Conservation (phyloP, 306 rosid genomes). For the Heteromeles arbutifolia region DNA sequence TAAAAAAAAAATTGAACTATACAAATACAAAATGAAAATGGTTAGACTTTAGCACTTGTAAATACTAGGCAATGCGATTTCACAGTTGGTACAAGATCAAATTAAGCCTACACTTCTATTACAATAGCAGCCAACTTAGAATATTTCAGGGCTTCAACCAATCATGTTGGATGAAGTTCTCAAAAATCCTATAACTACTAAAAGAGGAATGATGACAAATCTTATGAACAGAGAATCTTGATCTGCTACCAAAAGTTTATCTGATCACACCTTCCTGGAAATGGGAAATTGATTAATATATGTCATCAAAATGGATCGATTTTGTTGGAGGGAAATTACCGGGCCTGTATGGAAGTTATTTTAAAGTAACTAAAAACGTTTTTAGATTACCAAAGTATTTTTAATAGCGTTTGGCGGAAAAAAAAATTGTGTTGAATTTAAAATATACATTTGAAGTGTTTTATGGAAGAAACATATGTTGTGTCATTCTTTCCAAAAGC, state of each 20-base stretch:
- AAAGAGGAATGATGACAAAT: not conserved
- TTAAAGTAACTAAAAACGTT: too few relatives aligned
- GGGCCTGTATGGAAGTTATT: not conserved
- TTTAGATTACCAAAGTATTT: too few relatives aligned
- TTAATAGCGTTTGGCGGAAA: too few relatives aligned
- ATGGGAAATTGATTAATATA: not conserved
- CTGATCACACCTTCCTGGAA: not conserved
- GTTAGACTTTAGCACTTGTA: too few relatives aligned
- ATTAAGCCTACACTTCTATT: too few relatives aligned
- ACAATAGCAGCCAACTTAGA: conserved; percentile 1
- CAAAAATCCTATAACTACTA: not conserved
- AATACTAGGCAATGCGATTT: too few relatives aligned
- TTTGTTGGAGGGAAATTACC: not conserved
- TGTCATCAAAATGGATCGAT: not conserved
- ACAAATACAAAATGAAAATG: too few relatives aligned
- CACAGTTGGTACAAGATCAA: too few relatives aligned
- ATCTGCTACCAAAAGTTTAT: not conserved
- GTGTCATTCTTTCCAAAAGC: not conserved
- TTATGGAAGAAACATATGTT: fast-evolving
- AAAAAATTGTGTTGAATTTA: too few relatives aligned
- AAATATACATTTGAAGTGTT: too few relatives aligned
- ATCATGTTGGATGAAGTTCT: not conserved
- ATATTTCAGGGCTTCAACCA: not conserved
- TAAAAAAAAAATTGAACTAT: too few relatives aligned
- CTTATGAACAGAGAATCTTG: not conserved